phyloP scores from a whole-genome alignment of 1,284 basidiomycete species.

The Stygiomarasmius scandens region DNA sequence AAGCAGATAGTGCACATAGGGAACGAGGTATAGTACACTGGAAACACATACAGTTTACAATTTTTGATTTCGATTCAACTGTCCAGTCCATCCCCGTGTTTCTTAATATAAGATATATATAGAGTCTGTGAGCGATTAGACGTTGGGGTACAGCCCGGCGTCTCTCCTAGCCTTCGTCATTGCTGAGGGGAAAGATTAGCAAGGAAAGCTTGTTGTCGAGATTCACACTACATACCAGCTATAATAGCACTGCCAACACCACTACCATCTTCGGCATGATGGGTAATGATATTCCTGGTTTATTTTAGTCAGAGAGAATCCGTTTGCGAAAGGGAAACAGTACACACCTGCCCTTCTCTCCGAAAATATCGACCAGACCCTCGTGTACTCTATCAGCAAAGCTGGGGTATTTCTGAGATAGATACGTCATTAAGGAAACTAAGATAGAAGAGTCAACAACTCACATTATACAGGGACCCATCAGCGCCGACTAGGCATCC shows the following conservation, averaged over 20 bases:
- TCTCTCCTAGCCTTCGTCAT: slow-evolving; percentile 44
- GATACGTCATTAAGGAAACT: slow-evolving; percentile 4
- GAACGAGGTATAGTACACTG: slow-evolving; percentile 1
- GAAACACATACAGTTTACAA: slow-evolving; percentile 2
- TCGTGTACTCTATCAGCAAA: slow-evolving; percentile 90
- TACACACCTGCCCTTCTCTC: slow-evolving; percentile 85
- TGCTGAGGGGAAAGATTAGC: slow-evolving; percentile 22
- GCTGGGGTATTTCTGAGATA: slow-evolving; percentile 85
- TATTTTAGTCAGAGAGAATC: not conserved
- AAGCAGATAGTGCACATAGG: not conserved
- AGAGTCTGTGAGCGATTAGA: slow-evolving; percentile 22
- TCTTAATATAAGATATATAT: not conserved
- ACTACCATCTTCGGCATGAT: slow-evolving; percentile 93
- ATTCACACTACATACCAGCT: slow-evolving; percentile 63
- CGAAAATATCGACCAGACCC: slow-evolving; percentile 90
- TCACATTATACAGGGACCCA: slow-evolving; percentile 89
- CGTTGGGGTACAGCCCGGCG: slow-evolving; percentile 34
- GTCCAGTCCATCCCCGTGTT: not conserved
- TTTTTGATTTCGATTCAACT: not conserved
- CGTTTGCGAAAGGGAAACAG: not conserved
- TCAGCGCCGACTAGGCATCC: slow-evolving; percentile 91
- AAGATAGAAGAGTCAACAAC: slow-evolving; percentile 29
- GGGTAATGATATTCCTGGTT: slow-evolving; percentile 80
- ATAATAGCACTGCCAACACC: slow-evolving; percentile 97
- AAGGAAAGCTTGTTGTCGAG: not conserved